Base-by-base conservation (phyloP, 202 grass and related monocot species). In the Dendrocalamus latiflorus region DNA sequence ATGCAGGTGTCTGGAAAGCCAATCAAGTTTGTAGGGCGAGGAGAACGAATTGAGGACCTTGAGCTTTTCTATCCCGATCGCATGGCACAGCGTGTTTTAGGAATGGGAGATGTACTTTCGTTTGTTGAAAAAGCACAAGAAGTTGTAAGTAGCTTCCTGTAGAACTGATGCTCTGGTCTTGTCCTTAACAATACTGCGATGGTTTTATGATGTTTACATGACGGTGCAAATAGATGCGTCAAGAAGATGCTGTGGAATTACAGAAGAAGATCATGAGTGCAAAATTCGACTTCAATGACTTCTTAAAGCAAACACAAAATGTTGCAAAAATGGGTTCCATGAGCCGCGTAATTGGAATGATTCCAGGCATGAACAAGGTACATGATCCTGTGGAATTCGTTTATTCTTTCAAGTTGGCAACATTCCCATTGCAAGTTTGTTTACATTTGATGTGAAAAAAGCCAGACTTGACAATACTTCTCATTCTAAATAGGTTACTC, bases 361-460 rank as follows among this genome's bases (percentile, higher is more conserved):
- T 98, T 58, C 95, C 95, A 59, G 95, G 95, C 45, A 98, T 98
- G 93, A 89, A 89, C 75, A 95, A 98, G 91, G 95, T 98, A 93
- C 67, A 68, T 54, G 68, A 68, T 25, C 16, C 0, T 49, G 41
- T 66, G 12, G 18, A 50, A 28, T 65, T 71, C 45, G 65, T 63
- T 26, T 45, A 45, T 45, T 45, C 43, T 45, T 45, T 42, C 41
- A 59, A 74, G 34, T 42, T 83, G 57, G 41, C 41, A 42, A 12
- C 6, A 65, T 48, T 39, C 20, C 17, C 28, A 26, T 8, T 39
- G 39, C 25, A 78, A 20, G 16, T 42, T 44, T 83, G 13, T 64
- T 56, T 30, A 74, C 47, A 47, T 88, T 72, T 67, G 21, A 67
- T 66, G 49, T 39, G n/a, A 63, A 38, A 57, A 57, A 57, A 7